phyloP scores from a whole-genome alignment of 768 basidiomycete species.

The Suillus fuscotomentosus region DNA sequence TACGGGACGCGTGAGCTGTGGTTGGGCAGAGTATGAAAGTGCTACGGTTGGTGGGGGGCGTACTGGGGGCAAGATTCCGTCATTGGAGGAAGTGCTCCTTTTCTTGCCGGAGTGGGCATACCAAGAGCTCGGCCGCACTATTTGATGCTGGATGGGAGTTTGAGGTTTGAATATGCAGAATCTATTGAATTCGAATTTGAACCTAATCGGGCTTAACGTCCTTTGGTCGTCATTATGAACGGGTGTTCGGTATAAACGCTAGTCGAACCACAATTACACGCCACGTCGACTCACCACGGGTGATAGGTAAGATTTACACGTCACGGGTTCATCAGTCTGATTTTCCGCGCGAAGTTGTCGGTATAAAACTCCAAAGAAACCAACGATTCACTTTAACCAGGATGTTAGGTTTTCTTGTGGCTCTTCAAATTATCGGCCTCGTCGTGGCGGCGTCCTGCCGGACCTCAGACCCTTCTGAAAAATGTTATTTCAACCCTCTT shows the following conservation, averaged over 20 bases:
- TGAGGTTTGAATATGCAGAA: constrained; percentile 1
- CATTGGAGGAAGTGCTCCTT: constrained; percentile 60
- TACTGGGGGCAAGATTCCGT: constrained; percentile 53
- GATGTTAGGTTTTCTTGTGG: background rate
- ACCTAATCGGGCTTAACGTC: too few species aligned
- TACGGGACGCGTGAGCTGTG: constrained; percentile 53
- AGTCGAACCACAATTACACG: too few species aligned
- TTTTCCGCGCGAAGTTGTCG: too few species aligned
- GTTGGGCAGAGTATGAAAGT: constrained; percentile 69
- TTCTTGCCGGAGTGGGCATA: constrained; percentile 69
- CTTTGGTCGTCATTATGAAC: too few species aligned
- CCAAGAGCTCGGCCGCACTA: constrained; percentile 54
- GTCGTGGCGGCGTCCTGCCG: background rate
- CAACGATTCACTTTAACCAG: too few species aligned
- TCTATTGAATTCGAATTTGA: too few species aligned
- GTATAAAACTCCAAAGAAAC: too few species aligned
- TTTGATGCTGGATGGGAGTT: constrained; percentile 45
- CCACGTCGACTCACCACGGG: too few species aligned
- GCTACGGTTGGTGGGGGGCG: constrained; percentile 46
- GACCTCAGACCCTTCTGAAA: constrained; percentile 4
- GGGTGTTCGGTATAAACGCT: too few species aligned
- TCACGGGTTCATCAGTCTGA: too few species aligned
- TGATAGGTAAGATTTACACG: too few species aligned
- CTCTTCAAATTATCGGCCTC: background rate
- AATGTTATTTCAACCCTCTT: constrained; percentile 17